Base-by-base conservation (phyloP, 257 asterid species). In the Nicotiana undulata region DNA sequence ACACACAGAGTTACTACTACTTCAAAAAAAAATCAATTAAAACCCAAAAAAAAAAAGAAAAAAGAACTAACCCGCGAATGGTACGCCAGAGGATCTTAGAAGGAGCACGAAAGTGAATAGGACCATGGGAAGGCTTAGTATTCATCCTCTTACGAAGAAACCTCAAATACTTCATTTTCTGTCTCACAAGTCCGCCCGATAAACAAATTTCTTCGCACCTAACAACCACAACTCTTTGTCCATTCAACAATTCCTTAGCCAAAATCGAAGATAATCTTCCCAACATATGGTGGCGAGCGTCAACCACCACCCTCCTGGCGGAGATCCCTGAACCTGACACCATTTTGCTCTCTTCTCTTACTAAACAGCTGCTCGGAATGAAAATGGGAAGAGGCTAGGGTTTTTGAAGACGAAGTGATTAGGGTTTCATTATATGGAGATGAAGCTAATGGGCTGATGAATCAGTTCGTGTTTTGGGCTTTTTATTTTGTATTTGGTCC, bases 121-220 rank as follows among this genome's bases (percentile, higher is more conserved):
- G 90, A 2, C 91, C 90, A 79, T 88, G 91, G 34, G 91, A 88
- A 8, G 91, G 91, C 81, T 88, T 88, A 12, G 91, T 88, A 59
- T 88, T 88, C 91, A 88, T 88, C 53, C 91, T 82, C 86, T 85
- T 85, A 2, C 89, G 80, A 37, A 88, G 88, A 28, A 88, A 88
- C 78, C 91, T 75, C 17, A 85, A 83, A 70, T 86, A 88, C 86
- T 88, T 88, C 91, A 88, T 88, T 78, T 88, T 88, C 84, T 88
- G 90, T 15, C 89, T 85, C 28, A 88, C 91, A 12, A 88, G 84
- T 13, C 91, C 91, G 15, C 91, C 91, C 0, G 90, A 86, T 24
- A 88, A 79, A 64, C 91, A 88, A 11, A 88, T 88, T 66, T 88
- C 91, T 79, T 88, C 91, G 40, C 91, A 86, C 56, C 91, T 76